Evolutionary conservation across 768 basidiomycete genomes (phyloP).

Genomic region (Cystofilobasidium capitatum): DNA sequence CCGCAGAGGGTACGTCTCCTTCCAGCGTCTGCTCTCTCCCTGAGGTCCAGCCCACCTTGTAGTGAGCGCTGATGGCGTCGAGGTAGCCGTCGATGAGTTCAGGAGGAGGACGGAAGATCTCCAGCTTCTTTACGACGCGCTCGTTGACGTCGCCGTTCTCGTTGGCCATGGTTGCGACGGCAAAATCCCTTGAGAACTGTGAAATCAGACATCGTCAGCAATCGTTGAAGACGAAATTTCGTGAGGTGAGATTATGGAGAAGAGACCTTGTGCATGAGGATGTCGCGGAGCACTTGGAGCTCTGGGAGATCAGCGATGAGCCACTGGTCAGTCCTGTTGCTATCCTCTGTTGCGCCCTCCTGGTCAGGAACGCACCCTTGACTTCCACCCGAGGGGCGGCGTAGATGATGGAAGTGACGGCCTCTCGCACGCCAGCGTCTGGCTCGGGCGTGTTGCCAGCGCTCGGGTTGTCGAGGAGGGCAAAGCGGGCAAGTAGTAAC

Average conservation of each 20-base stretch:
- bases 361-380: constrained; percentile 41
- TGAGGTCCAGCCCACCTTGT: constrained; percentile 26
- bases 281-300: constrained; percentile 78
- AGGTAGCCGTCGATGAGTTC: constrained; percentile 81
- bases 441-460: constrained; percentile 51
- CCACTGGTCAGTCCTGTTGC: constrained; percentile 29
- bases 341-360: background rate
- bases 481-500: constrained; percentile 82
- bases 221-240: background rate
- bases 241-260: background rate
- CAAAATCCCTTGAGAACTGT: constrained; percentile 76
- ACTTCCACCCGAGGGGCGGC: constrained; percentile 85
- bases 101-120: constrained; percentile 56
- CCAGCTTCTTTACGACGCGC: constrained; percentile 66
- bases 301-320: constrained; percentile 45
- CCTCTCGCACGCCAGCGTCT: constrained; percentile 77
- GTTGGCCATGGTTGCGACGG: constrained; percentile 77
- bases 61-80: constrained; percentile 71
- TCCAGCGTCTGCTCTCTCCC: constrained; percentile 33
- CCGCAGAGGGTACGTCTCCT: background rate
- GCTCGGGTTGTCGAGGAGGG: constrained; percentile 57
- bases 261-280: constrained; percentile 73
- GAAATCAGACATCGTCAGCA: background rate
- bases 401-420: constrained; percentile 75
- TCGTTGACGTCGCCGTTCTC: constrained; percentile 67